A percentile compares a stretch with the other conserved stretches of the same genome.
Evolutionary conservation across 495 filamentous ascomycete genomes (phyloP).

Genomic region (Gamarada debralockiae): DNA sequence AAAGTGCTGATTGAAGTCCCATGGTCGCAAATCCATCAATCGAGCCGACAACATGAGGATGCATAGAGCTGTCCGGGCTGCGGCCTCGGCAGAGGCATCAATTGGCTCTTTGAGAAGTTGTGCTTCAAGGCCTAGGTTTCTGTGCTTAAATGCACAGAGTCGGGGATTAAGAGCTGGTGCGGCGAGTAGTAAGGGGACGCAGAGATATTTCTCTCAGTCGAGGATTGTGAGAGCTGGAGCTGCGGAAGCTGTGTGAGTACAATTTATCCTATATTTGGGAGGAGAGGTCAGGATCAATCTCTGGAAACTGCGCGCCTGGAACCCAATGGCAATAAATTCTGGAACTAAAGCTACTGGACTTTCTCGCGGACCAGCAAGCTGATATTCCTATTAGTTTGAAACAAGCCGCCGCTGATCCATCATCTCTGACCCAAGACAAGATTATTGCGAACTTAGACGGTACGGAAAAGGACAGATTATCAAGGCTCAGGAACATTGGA

Average conservation of each 20-base stretch:
- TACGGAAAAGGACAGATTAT: slow-evolving; percentile 69
- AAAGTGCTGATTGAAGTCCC: not conserved
- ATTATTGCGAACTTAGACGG: slow-evolving; percentile 59
- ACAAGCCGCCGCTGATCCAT: slow-evolving; percentile 57
- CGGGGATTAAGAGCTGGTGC: slow-evolving; percentile 14
- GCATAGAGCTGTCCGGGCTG: slow-evolving; percentile 25
- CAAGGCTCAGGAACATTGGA: slow-evolving; percentile 89
- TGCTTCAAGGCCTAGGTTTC: slow-evolving; percentile 10
- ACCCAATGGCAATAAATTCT: not conserved
- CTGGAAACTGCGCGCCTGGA: not conserved
- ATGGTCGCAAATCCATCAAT: slow-evolving; percentile 1
- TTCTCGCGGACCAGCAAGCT: not conserved
- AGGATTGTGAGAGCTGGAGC: slow-evolving; percentile 31
- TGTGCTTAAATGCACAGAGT: slow-evolving; percentile 23
- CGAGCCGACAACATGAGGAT: slow-evolving; percentile 26
- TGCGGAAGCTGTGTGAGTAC: slow-evolving; percentile 42
- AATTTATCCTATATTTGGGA: not conserved
- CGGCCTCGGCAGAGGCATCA: slow-evolving; percentile 15
- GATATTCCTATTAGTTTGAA: slow-evolving; percentile 41
- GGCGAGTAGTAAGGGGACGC: slow-evolving; percentile 21
- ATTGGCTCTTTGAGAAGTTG: slow-evolving; percentile 13
- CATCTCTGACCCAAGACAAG: slow-evolving; percentile 49
- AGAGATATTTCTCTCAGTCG: slow-evolving; percentile 27
- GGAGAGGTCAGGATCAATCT: not conserved
- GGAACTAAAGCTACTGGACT: not conserved